Percentiles rank a stretch among this genome's conserved stretches.
Evolutionary conservation across 2,329 filamentous ascomycete genomes (phyloP).

Genomic region (Drechslerella coelobrocha): DNA sequence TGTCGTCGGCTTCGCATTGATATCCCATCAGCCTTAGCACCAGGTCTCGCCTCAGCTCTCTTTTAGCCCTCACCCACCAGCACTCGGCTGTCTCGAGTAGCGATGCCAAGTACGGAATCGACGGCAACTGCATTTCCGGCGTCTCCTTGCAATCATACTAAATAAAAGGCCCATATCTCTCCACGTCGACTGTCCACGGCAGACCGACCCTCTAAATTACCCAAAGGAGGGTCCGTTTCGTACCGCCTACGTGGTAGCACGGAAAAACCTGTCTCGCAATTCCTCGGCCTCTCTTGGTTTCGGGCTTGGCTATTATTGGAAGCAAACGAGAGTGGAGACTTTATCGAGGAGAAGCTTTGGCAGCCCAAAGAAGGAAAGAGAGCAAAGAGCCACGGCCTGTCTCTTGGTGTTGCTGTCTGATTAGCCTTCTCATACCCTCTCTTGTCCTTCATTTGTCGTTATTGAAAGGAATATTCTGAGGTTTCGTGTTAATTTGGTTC

Average conservation of each 20-base stretch:
- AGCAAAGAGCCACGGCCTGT: constrained; percentile 8
- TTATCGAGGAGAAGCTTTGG: not conserved
- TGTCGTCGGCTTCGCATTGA: no score
- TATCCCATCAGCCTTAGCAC: no score
- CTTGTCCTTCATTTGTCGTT: no score
- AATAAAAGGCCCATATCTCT: constrained; percentile 15
- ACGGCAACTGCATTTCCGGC: not conserved
- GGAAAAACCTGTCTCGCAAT: constrained; percentile 28
- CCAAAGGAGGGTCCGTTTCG: constrained; percentile 22
- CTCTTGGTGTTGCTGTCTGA: no score
- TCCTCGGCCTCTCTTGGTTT: constrained; percentile 23
- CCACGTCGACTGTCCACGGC: constrained; percentile 8
- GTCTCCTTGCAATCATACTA: constrained; percentile 22
- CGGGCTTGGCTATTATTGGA: constrained; percentile 30
- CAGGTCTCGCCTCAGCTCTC: not conserved
- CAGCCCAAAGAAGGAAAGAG: constrained; percentile 7
- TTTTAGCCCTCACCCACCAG: not conserved
- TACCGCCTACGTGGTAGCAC: constrained; percentile 24
- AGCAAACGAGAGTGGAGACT: not conserved
- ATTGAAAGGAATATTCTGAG: constrained; percentile 28
- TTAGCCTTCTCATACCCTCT: no score
- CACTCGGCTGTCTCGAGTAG: constrained; percentile 1
- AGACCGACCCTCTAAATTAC: constrained; percentile 23
- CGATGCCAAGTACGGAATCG: not conserved
- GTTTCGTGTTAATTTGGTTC: constrained; percentile 43